phyloP scores from a whole-genome alignment of 345 rosid genomes.

The Acer yangbiense region DNA sequence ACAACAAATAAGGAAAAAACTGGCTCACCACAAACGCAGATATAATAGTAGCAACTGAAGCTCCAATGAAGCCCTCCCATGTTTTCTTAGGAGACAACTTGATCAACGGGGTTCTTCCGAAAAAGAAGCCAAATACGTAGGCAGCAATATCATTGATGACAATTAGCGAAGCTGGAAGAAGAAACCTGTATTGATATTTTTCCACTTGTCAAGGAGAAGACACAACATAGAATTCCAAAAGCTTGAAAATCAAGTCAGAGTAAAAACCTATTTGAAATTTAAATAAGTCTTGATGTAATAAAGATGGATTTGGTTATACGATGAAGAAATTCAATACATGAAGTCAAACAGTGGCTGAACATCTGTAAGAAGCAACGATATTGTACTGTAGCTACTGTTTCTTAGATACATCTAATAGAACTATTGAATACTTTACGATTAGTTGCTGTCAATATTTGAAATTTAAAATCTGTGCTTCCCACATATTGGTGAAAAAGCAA shows the following conservation, averaged over 20 bases:
- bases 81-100: conserved; percentile 98
- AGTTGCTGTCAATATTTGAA: neutral
- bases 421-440: neutral
- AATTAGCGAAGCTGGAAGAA: conserved; percentile 96
- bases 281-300: neutral
- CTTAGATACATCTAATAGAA: neutral
- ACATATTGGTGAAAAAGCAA: neutral
- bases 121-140: conserved; percentile 90
- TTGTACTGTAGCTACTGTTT: neutral
- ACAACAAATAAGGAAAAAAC: neutral
- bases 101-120: conserved; percentile 93
- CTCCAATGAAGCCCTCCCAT: conserved; percentile 99
- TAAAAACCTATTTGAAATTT: neutral
- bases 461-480: neutral
- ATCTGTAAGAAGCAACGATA: neutral
- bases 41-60: conserved; percentile 83
- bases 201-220: conserved; percentile 17
- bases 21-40: conserved; percentile 84
- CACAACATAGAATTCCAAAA: neutral
- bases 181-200: conserved; percentile 64
- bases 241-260: neutral
- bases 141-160: conserved; percentile 93
- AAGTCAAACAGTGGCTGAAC: neutral
- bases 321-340: neutral
- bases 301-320: neutral